Base-by-base conservation (phyloP, 306 rosid genomes). In the Sphenostylis stenocarpa region DNA sequence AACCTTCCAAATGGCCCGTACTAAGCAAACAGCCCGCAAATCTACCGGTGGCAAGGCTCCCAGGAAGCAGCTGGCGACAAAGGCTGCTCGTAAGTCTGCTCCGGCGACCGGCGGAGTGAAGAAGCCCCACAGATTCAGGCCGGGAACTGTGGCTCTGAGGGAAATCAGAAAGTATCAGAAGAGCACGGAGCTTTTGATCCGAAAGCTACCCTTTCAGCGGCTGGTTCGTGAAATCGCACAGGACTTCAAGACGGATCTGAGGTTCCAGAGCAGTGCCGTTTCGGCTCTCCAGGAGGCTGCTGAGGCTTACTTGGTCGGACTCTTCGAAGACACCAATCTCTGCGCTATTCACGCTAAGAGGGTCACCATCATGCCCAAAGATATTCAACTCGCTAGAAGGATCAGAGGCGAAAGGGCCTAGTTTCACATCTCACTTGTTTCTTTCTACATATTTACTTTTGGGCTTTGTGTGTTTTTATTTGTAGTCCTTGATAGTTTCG, bases 31-130 rank as follows among this genome's bases (percentile, higher is more conserved):
- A 0, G 87, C 87, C 0, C 82, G 87, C 6, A 84, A 80, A 21
- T 84, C 85, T 16, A 84, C 87, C 6, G 82, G 87, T 4, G 82
- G 82, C 7, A 84, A 84, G 47, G 85, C 85, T 13, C 87, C 87
- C 7, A 62, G 87, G 34, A 84, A 84, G 36, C 87, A 84, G 21
- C 60, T 84, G 0, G 87, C 87, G 0, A 80, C 87, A 0, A 84
- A 84, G 33, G 87, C 87, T 0, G 83, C 87, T 0, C 15, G 85
- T 4, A 84, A 84, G 12, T 80, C 87, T 0, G 85, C 87, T 49
- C 87, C 83, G 38, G 87, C 85, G 0, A 84, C 85, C 4, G 87
- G 85, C 0, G 85, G 87, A 33, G 87, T 84, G 57, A 84, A 80
- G 82, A 84, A 84, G 41, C 87, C 87, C 0, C 87, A 84, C 64